phyloP scores from a whole-genome alignment of 306 rosid species.

The Cucurbita pepo region DNA sequence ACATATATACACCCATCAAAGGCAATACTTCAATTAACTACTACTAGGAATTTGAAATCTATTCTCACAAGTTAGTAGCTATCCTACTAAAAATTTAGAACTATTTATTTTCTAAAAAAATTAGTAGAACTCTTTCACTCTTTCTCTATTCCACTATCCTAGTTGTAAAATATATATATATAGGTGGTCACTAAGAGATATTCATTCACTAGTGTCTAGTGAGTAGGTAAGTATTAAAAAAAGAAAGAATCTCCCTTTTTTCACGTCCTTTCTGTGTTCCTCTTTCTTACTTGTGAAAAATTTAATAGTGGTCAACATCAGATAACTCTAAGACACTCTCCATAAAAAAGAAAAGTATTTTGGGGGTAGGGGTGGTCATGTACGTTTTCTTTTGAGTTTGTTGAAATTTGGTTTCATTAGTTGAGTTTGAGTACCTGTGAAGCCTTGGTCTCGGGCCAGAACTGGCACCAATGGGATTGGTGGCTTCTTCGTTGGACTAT shows the following conservation, averaged over 20 bases:
- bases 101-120: too few species aligned
- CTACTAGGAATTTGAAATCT: not conserved
- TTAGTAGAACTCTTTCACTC: too few species aligned
- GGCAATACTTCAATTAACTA: not conserved
- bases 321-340: not conserved
- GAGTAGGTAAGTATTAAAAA: too few species aligned
- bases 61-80: not conserved
- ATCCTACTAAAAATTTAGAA: too few species aligned
- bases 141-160: too few species aligned
- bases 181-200: too few species aligned
- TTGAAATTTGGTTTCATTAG: conserved; percentile 55
- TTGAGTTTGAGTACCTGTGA: conserved; percentile 36
- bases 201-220: too few species aligned
- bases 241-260: too few species aligned
- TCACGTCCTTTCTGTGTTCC: not conserved
- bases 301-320: not conserved
- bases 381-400: conserved; percentile 45
- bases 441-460: conserved; percentile 24
- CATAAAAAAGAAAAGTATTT: too few species aligned
- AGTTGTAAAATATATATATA: too few species aligned
- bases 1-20: too few species aligned
- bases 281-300: not conserved
- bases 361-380: conserved; percentile 6
- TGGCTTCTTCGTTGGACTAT: conserved; percentile 26
- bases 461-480: conserved; percentile 21